Evolutionary conservation across 352 stramenopile genomes (phyloP), one percentile per base, ranked within the genome.

Genomic region (Elongisporangium undulatum): DNA sequence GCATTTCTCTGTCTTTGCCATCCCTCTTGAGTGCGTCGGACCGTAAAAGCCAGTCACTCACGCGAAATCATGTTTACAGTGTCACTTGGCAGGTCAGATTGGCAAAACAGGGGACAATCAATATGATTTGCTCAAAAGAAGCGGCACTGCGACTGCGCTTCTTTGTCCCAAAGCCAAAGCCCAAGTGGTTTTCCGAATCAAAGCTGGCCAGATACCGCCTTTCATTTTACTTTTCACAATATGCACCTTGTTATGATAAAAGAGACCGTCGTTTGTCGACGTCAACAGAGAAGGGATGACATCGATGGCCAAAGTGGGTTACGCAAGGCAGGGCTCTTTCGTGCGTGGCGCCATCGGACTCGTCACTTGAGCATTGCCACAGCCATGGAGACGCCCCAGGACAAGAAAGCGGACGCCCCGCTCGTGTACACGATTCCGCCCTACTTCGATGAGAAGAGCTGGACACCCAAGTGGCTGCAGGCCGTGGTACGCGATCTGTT

Each of bases 391-490:
- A 41, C 29, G 29, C 29, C 29, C 5, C 29, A 16, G 19, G 38
- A 22, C 22, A 45, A 63, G 53, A 49, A 34, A 1, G 39, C 67
- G 41, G 58, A 66, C 19, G 53, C 26, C 6, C 60, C 63, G 51
- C 74, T 89, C 41, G 73, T 79, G 51, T 76, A 82, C 62, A 68
- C 72, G 53, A 56, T 73, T n/a, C 67, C 69, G 26, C 63, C 68
- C 48, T 85, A 77, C 66, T 89, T 80, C 63, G 59, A 55, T 20
- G 60, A 73, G 26, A 65, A 65, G 63, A 79, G 64, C 26, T 55
- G 54, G 22, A 63, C 80, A 61, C 78, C 79, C 0, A 56, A 59
- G 53, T 86, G 77, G 79, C 55, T 75, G 55, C 79, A 85, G 57
- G 60, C 24, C 22, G 29, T 75, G 26, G 49, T 72, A 34, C 68